Evolutionary conservation across 305 asterid genomes (phyloP).

Genomic region (Fraxinus latifolia): DNA sequence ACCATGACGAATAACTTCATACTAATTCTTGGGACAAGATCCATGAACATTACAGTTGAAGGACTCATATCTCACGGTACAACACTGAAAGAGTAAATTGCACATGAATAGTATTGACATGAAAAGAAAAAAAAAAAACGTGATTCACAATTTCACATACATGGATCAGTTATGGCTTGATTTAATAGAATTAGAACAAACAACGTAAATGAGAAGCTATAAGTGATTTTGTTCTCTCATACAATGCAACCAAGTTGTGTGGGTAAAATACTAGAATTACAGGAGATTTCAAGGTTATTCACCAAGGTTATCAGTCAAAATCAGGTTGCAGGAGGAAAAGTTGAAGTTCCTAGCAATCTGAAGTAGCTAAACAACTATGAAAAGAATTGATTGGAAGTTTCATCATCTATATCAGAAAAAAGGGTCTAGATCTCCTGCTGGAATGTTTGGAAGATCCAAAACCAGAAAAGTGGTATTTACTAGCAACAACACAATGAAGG

Average conservation of each 20-base stretch:
- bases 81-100: not conserved
- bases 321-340: slow-evolving; percentile 1
- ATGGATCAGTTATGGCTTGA: not conserved
- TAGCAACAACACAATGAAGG: not conserved
- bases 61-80: not conserved
- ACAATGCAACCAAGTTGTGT: not conserved
- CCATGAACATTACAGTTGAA: not conserved
- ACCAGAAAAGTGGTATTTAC: not conserved
- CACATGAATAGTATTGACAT: not conserved
- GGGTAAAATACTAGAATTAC: not conserved
- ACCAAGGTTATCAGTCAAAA: not conserved
- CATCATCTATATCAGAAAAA: not conserved
- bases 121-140: not conserved
- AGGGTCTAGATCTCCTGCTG: not conserved
- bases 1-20: no score
- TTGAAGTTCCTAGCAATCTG: not conserved
- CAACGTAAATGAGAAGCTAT: not conserved
- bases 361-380: not conserved
- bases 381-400: not conserved
- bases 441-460: not conserved
- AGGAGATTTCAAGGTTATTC: not conserved
- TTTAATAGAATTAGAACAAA: not conserved
- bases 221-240: not conserved
- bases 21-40: not conserved
- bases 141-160: not conserved